These are phyloP conservation scores for Globisporangium orthogonon DNA, from an alignment of 352 stramenopile species.

Conservation along the genomic window DNA sequence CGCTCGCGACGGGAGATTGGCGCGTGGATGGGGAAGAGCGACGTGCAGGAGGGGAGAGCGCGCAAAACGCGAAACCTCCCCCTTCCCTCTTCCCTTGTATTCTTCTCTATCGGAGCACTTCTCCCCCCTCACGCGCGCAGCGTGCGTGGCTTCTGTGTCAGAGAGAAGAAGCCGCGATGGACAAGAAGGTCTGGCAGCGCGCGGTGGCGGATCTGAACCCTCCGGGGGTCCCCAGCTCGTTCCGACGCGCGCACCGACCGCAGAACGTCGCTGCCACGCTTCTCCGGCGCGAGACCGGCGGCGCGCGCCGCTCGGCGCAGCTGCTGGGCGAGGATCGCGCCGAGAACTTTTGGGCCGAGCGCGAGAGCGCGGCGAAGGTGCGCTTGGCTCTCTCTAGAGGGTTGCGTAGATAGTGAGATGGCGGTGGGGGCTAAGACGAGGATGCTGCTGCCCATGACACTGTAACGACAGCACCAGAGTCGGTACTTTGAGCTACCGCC, in stretches of 20 bases:
- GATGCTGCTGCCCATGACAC: no score
- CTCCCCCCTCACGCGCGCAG: background rate
- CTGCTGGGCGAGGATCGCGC: constrained; percentile 36
- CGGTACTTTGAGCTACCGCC: constrained; percentile 80
- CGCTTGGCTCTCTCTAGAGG: background rate
- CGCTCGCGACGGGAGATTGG: no score
- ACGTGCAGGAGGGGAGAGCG: no score
- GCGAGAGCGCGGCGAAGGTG: constrained; percentile 73
- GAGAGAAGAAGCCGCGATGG: constrained; percentile 12
- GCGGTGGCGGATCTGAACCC: constrained; percentile 63
- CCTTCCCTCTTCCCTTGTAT: background rate
- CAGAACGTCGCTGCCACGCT: constrained; percentile 67
- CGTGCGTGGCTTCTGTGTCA: background rate
- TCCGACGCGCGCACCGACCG: constrained; percentile 51
- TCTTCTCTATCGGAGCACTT: background rate
- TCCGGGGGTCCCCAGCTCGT: constrained; percentile 69
- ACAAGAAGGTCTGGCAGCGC: constrained; percentile 70
- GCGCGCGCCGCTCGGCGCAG: constrained; percentile 34
- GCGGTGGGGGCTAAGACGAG: background rate
- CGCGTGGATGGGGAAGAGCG: background rate
- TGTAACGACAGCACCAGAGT: constrained; percentile 59
- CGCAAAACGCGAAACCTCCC: background rate
- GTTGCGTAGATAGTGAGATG: background rate
- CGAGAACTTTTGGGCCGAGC: constrained; percentile 78
- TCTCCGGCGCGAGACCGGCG: constrained; percentile 49